Evolutionary conservation across 176 grass and related monocot genomes (phyloP).

Genomic region (Aegilops umbellulata): DNA sequence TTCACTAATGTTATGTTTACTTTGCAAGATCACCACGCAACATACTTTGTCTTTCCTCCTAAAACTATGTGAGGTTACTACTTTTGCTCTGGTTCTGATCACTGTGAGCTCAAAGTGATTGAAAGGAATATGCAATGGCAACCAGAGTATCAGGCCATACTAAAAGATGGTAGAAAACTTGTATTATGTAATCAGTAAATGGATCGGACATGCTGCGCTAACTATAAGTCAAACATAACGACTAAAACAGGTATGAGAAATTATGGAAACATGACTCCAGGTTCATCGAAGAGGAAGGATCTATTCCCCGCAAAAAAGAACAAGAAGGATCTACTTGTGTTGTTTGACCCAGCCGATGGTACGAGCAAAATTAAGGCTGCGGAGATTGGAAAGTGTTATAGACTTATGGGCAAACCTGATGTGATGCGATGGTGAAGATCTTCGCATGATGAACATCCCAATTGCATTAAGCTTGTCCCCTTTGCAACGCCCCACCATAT

Average conservation of each 20-base stretch:
- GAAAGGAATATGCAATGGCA: background rate
- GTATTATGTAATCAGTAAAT: background rate
- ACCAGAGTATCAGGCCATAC: background rate
- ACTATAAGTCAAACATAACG: background rate
- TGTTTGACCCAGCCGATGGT: background rate
- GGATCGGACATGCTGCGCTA: background rate
- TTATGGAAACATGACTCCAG: background rate
- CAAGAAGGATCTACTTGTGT: background rate
- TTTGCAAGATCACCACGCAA: background rate
- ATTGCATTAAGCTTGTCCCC: background rate
- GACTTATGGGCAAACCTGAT: background rate
- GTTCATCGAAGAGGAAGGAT: background rate
- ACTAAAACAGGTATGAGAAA: background rate
- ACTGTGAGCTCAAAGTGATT: background rate
- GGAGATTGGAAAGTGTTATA: background rate
- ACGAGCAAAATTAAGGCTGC: background rate
- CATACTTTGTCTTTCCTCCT: background rate
- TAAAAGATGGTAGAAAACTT: background rate
- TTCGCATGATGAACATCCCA: background rate
- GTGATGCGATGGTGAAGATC: background rate
- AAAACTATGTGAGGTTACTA: background rate
- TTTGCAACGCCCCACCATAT: background rate
- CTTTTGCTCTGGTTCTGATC: background rate
- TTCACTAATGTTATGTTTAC: background rate
- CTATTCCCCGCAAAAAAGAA: no score